Evolutionary conservation across 345 rosid genomes (phyloP).

Genomic region (Eucalyptus dawsonii): DNA sequence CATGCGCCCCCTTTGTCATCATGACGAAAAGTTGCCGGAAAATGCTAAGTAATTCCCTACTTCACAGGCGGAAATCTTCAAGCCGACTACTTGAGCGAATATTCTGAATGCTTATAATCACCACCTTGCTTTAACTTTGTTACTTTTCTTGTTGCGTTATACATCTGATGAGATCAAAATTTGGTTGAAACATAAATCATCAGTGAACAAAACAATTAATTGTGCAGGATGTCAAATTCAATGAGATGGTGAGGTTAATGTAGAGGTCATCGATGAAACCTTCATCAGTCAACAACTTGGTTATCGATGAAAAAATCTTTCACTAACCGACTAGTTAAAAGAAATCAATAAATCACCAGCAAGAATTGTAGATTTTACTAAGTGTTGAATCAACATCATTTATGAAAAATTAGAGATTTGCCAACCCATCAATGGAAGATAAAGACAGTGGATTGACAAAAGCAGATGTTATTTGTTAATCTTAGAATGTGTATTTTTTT

Average conservation of each 20-base stretch:
- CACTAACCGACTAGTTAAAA: too few relatives aligned
- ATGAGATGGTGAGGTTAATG: neutral
- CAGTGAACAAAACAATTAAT: neutral
- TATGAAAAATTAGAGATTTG: neutral
- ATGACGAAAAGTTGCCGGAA: neutral
- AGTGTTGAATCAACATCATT: neutral
- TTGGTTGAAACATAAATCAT: neutral
- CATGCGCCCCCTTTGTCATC: neutral
- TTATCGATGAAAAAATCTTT: neutral
- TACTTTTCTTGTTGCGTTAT: neutral
- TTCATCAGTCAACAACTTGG: too few relatives aligned
- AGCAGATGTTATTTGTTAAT: neutral
- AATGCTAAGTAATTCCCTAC: neutral
- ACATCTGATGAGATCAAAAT: too few relatives aligned
- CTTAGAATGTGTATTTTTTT: neutral
- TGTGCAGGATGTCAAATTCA: neutral
- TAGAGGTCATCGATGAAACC: too few relatives aligned
- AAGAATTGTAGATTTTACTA: neutral
- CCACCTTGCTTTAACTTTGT: too few relatives aligned
- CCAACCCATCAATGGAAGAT: neutral
- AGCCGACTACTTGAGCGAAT: neutral
- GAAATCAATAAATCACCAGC: too few relatives aligned
- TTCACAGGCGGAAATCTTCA: neutral
- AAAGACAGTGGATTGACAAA: neutral
- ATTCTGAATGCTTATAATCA: neutral